These are phyloP conservation scores for Papilionanthe hybrid DNA, from an alignment of 116 monocot species.

Conservation along the genomic window DNA sequence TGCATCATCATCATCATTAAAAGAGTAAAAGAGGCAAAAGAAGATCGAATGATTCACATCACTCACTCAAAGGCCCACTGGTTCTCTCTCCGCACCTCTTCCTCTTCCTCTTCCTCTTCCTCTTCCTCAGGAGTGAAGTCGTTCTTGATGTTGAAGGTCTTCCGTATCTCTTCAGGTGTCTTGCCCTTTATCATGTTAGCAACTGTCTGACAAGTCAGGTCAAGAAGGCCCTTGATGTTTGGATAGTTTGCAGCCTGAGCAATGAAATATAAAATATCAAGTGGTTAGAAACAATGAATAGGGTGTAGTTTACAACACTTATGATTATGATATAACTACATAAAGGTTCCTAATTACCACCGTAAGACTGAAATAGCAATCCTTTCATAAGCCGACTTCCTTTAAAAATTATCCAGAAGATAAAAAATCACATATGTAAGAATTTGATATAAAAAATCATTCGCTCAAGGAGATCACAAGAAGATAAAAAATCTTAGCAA, in stretches of 20 bases:
- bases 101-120: no score
- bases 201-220: slow-evolving; percentile 16
- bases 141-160: slow-evolving; percentile 36
- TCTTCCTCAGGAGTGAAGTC: slow-evolving; percentile 22
- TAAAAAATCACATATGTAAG: no score
- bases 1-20: not conserved
- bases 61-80: slow-evolving; percentile 17
- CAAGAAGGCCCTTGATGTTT: slow-evolving; percentile 15
- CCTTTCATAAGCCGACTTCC: no score
- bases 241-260: slow-evolving; percentile 44
- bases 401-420: no score
- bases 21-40: not conserved
- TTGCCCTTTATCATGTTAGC: slow-evolving; percentile 23
- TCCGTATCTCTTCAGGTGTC: slow-evolving; percentile 37
- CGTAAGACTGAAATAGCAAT: no score
- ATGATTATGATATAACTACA: no score
- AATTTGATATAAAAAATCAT: no score
- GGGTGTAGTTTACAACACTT: no score
- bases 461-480: no score
- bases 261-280: not conserved
- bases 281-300: not conserved
- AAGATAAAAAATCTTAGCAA: no score
- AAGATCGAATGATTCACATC: not conserved
- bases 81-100: slow-evolving; percentile 12
- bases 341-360: no score